phyloP scores from a whole-genome alignment of 1,139 yeast species.

The Citeromyces siamensis region DNA sequence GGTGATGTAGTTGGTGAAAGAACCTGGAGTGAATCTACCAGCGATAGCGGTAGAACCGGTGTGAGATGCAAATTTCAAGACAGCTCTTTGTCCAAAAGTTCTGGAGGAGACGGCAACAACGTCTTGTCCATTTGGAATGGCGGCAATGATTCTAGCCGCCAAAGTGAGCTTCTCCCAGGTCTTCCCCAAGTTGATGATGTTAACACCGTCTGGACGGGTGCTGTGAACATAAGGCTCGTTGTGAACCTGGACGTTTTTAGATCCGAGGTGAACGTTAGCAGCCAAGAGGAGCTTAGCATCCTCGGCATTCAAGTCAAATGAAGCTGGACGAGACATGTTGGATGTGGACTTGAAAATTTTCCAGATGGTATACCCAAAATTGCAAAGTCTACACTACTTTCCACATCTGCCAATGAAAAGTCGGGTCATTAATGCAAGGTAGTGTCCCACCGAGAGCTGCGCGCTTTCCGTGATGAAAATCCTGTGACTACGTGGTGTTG shows the following conservation, averaged over 20 bases:
- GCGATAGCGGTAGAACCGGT: constrained; percentile 99
- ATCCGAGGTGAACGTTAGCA: constrained; percentile 99
- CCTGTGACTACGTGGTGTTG: not conserved
- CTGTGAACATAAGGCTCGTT: constrained; percentile 99
- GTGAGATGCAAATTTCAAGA: constrained; percentile 98
- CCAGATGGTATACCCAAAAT: constrained; percentile 4
- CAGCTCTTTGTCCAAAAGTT: constrained; percentile 99
- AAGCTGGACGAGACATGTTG: constrained; percentile 76
- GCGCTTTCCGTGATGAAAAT: not conserved
- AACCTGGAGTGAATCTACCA: constrained; percentile 99
- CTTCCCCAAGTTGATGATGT: constrained; percentile 96
- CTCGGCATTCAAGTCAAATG: constrained; percentile 91
- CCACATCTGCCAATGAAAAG: not conserved
- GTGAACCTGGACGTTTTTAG: constrained; percentile 99
- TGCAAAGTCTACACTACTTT: constrained; percentile 4
- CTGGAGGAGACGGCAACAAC: constrained; percentile 99
- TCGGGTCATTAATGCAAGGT: constrained; percentile 3
- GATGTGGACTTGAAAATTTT: constrained; percentile 3
- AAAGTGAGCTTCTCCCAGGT: constrained; percentile 99
- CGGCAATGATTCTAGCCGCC: constrained; percentile 99
- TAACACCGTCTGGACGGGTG: constrained; percentile 99
- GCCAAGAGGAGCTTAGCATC: constrained; percentile 99
- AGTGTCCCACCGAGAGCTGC: not conserved
- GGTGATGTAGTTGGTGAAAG: constrained; percentile 99
- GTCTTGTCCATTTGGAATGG: constrained; percentile 97